Conservation (phyloP, 768 basidiomycete genomes). For the Tremella yokohamensis region DNA sequence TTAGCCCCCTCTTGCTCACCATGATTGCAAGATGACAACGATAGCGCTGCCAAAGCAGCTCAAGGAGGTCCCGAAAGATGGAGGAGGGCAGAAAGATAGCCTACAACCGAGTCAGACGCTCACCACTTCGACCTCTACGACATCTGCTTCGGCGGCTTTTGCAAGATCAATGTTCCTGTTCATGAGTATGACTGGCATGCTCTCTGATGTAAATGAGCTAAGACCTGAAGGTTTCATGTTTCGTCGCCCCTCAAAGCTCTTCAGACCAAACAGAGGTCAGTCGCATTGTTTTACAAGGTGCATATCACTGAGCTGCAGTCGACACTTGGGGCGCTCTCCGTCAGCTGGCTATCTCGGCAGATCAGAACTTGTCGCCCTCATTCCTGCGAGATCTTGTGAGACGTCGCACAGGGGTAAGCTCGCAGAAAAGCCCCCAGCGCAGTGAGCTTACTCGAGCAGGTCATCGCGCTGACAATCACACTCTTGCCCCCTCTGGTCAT, state of each 20-base stretch:
- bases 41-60: too few species aligned
- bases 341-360: conserved; percentile 41
- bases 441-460: conserved; percentile 10
- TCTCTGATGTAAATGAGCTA: not conserved
- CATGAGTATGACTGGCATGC: conserved; percentile 27
- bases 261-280: conserved; percentile 43
- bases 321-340: conserved; percentile 46
- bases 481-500: conserved; percentile 45
- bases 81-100: not conserved
- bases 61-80: too few species aligned
- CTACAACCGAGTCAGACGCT: conserved; percentile 13
- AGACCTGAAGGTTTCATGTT: conserved; percentile 41
- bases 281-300: not conserved
- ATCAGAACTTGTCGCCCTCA: conserved; percentile 40
- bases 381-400: conserved; percentile 42
- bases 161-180: conserved; percentile 42
- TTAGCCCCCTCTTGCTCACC: too few species aligned
- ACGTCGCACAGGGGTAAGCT: conserved; percentile 32
- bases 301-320: conserved; percentile 18
- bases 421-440: not conserved
- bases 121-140: conserved; percentile 21
- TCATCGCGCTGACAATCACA: conserved; percentile 32
- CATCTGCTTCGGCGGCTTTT: conserved; percentile 43
- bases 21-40: too few species aligned
- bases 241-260: conserved; percentile 46